Percentiles rank a stretch among this genome's conserved stretches.
These are phyloP conservation scores for Clavispora phyllophila DNA, from an alignment of 805 yeast species.

Conservation along the genomic window DNA sequence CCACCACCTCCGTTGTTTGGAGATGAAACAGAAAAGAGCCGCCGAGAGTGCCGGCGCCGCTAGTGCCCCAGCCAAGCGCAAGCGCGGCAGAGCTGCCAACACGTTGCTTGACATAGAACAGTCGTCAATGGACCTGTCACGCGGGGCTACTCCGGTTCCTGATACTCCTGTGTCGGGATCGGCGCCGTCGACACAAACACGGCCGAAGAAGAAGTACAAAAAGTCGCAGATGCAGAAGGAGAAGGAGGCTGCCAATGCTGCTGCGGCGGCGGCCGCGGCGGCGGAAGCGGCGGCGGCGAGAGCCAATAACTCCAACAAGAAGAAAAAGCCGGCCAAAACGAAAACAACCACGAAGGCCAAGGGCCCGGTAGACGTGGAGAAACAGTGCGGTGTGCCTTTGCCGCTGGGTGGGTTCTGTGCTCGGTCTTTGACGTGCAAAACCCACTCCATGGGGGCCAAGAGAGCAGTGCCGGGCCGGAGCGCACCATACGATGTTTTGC, in stretches of 20 bases:
- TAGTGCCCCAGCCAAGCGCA: conserved; percentile 16
- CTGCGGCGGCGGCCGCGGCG: conserved; percentile 41
- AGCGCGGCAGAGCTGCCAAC: conserved; percentile 25
- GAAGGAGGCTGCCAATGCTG: conserved; percentile 43
- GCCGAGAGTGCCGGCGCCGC: conserved; percentile 13
- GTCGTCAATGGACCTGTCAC: conserved; percentile 36
- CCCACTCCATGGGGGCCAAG: conserved; percentile 98
- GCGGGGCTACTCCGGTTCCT: conserved; percentile 35
- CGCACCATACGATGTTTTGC: conserved; percentile 82
- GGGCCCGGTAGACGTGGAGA: conserved; percentile 86
- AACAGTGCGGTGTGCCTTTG: conserved; percentile 92
- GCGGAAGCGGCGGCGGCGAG: conserved; percentile 19
- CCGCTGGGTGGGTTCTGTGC: conserved; percentile 97
- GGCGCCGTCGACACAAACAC: conserved; percentile 14
- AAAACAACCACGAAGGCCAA: conserved; percentile 52
- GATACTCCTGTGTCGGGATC: conserved; percentile 18
- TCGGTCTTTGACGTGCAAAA: conserved; percentile 90
- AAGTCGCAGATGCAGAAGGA: conserved; percentile 41
- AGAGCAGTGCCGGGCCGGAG: conserved; percentile 92
- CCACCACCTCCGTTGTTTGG: conserved; percentile 34
- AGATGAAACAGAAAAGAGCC: conserved; percentile 32
- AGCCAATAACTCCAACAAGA: conserved; percentile 16
- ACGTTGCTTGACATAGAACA: conserved; percentile 28
- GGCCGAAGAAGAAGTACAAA: conserved; percentile 41
- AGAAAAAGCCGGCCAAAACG: conserved; percentile 31